Evolutionary conservation across 169 alveolate genomes (phyloP).

Genomic region (Cryptosporidium andersoni): DNA sequence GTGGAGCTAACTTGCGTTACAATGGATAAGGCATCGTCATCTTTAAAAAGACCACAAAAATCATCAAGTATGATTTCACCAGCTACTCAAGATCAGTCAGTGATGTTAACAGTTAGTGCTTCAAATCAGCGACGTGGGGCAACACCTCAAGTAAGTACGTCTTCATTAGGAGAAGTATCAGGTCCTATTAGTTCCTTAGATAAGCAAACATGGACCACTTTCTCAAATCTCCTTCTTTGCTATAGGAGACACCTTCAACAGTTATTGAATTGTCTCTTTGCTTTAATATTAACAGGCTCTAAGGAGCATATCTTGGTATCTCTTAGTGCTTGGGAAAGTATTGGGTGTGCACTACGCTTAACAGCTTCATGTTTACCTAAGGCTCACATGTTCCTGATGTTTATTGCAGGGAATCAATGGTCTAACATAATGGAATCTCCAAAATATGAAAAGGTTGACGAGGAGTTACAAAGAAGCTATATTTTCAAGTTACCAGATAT

Average conservation of each 20-base stretch:
- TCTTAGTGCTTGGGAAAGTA: conserved; percentile 52
- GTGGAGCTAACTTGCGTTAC: too few relatives aligned
- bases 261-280: conserved; percentile 1
- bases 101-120: too few relatives aligned
- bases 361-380: conserved; percentile 18
- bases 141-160: too few relatives aligned
- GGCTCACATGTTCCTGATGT: not conserved
- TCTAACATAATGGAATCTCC: not conserved
- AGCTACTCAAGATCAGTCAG: too few relatives aligned
- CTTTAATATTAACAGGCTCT: conserved; percentile 8
- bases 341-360: conserved; percentile 19
- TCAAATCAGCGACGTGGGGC: too few relatives aligned
- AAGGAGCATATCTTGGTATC: conserved; percentile 7
- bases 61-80: too few relatives aligned
- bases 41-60: too few relatives aligned
- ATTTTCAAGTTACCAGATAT: not conserved
- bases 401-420: not conserved
- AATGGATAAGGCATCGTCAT: too few relatives aligned
- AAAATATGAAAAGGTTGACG: not conserved
- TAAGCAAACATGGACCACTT: too few relatives aligned
- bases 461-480: not conserved
- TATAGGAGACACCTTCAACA: conserved; percentile 8
- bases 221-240: not conserved
- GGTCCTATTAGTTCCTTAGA: too few relatives aligned
- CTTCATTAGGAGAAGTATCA: too few relatives aligned